phyloP scores from a whole-genome alignment of 2,329 filamentous ascomycete genomes.

The Fusarium falciforme region DNA sequence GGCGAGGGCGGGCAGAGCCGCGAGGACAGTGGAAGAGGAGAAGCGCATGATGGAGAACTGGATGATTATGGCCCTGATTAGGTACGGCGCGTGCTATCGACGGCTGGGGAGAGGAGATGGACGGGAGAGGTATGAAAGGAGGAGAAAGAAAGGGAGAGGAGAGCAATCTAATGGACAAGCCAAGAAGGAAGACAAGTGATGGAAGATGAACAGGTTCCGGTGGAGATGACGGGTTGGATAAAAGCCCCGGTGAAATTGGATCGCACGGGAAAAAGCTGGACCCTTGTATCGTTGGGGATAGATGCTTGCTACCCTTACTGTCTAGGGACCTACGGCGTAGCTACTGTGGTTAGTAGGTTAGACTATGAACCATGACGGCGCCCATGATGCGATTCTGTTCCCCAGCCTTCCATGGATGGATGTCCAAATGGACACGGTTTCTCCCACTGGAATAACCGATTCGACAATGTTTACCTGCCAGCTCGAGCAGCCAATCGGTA shows the following conservation, averaged over 20 bases:
- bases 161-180: conserved; percentile 8
- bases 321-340: not conserved
- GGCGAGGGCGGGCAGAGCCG: conserved; percentile 67
- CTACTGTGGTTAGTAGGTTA: not conserved
- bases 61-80: conserved; percentile 3
- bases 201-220: conserved; percentile 30
- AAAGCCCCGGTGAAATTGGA: conserved; percentile 38
- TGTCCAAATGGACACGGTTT: conserved; percentile 5
- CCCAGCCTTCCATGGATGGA: not conserved
- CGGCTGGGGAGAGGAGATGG: conserved; percentile 11
- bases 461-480: not conserved
- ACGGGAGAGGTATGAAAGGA: conserved; percentile 7
- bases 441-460: not conserved
- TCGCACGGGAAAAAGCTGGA: conserved; percentile 39
- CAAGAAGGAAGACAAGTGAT: conserved; percentile 28
- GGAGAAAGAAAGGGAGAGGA: conserved; percentile 17
- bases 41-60: conserved; percentile 65
- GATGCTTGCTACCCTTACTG: conserved; percentile 1
- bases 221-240: conserved; percentile 41
- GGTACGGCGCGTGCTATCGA: conserved; percentile 9
- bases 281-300: conserved; percentile 42
- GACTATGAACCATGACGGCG: not conserved
- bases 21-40: conserved; percentile 60
- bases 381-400: not conserved
- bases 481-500: conserved; percentile 10